Percentiles rank a stretch among this genome's conserved stretches.
Evolutionary conservation across 306 rosid genomes (phyloP).

Genomic region (Ziziphus jujuba): DNA sequence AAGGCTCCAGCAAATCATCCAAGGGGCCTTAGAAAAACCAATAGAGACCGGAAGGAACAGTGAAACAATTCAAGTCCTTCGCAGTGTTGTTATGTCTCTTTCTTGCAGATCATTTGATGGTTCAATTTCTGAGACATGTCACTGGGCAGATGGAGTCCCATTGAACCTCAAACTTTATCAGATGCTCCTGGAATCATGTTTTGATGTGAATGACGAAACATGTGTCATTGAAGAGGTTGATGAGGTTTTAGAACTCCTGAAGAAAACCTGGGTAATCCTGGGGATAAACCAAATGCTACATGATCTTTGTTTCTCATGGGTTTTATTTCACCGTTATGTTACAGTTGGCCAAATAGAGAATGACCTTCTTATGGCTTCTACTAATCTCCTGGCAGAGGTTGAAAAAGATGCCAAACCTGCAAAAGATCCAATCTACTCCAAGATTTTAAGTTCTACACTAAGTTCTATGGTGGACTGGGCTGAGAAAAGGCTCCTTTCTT

Average conservation of each 20-base stretch:
- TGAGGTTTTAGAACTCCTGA: conserved; percentile 85
- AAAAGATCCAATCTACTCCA: conserved; percentile 51
- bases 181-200: conserved; percentile 81
- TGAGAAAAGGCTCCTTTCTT: conserved; percentile 79
- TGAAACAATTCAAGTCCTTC: conserved; percentile 65
- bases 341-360: conserved; percentile 68
- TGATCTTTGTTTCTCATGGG: conserved; percentile 82
- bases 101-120: conserved; percentile 76
- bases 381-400: conserved; percentile 68
- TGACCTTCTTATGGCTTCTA: conserved; percentile 82
- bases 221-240: conserved; percentile 87
- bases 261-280: conserved; percentile 91
- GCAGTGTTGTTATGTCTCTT: conserved; percentile 63
- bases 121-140: conserved; percentile 59
- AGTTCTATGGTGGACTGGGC: conserved; percentile 66
- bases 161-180: conserved; percentile 89
- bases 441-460: conserved; percentile 49
- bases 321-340: conserved; percentile 75
- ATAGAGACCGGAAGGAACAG: conserved; percentile 51
- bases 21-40: conserved; percentile 65
- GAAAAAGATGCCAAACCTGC: conserved; percentile 55
- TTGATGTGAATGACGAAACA: conserved; percentile 68
- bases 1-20: conserved; percentile 55
- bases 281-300: conserved; percentile 83
- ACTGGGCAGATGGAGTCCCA: conserved; percentile 97